Conservation (phyloP, 371 early-diverging fungal species). For the Blakeslea trispora region DNA sequence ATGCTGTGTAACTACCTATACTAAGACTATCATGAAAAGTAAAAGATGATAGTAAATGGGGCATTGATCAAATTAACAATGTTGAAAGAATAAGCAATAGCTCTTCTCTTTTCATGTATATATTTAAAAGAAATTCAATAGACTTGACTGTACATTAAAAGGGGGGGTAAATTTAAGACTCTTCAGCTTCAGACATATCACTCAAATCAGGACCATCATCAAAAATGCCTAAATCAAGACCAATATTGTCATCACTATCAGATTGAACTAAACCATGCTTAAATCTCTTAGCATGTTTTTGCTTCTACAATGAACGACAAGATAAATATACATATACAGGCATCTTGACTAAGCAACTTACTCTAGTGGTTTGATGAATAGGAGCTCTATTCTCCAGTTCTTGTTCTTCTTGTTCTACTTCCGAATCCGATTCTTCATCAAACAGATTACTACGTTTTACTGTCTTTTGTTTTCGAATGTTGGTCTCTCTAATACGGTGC, state of each 20-base stretch:
- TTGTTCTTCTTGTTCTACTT: slow-evolving; percentile 13
- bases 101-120: too few relatives aligned
- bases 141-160: too few relatives aligned
- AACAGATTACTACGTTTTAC: slow-evolving; percentile 18
- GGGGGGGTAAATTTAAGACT: slow-evolving; percentile 11
- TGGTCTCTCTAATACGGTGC: slow-evolving; percentile 36
- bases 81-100: too few relatives aligned
- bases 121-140: too few relatives aligned
- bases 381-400: not conserved
- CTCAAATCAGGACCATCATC: slow-evolving; percentile 56
- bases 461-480: slow-evolving; percentile 26
- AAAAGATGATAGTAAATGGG: too few relatives aligned
- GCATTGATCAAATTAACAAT: too few relatives aligned
- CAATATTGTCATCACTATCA: slow-evolving; percentile 37
- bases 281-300: not conserved
- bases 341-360: too few relatives aligned
- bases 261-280: slow-evolving; percentile 1
- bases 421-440: slow-evolving; percentile 19
- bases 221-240: slow-evolving; percentile 42
- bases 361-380: not conserved
- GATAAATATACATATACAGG: not conserved
- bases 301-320: not conserved
- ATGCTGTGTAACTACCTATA: too few relatives aligned
- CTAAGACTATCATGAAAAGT: too few relatives aligned
- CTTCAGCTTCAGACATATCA: slow-evolving; percentile 45